Base-by-base conservation (phyloP, 768 basidiomycete genomes). In the Epithele typhae region DNA sequence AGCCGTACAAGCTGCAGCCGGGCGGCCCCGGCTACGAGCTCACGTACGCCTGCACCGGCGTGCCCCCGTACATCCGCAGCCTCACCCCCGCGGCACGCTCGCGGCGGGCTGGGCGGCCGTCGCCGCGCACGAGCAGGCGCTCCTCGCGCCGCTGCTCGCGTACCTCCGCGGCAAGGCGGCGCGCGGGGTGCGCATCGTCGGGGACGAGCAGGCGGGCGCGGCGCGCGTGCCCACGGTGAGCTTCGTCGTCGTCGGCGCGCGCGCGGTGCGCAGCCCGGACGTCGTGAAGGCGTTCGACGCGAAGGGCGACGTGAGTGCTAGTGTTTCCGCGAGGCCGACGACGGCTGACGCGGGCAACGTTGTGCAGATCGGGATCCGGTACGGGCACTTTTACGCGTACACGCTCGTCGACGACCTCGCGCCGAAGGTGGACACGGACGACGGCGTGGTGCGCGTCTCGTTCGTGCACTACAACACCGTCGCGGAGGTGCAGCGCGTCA, bases 381-480 rank as follows among this genome's bases (percentile, higher is more conserved):
- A 76, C 47, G 87, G 87, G 1, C 82, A 90, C 59, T 88, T 84
- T 58, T 88, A 89, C 57, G 85, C 87, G 3, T 84, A 83, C 58
- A 79, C 77, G 0, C 66, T 87, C 14, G 64, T 85, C 8, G 67
- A 73, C 6, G 64, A 66, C 22, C 64, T 85, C 8, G 61, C 59
- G 15, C 84, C 84, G 7, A 78, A 77, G 51, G 49, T 85, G 37
- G 77, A 84, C 54, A 59, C 71, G 1, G 69, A 74, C 0, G 85
- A 88, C 48, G 85, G 79, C 0, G 81, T 86, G 3, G 82, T 88
- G 18, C 76, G 88, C 3, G 78, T 89, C 45, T 87, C 85, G 2
- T 61, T 90, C 22, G 84, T 87, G 19, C 88, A 90, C 55, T 87
- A 89, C 56, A 88, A 89, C 57, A 89, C 87, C 0, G 68, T 83